Evolutionary conservation across 352 stramenopile species (phyloP), one percentile per base, ranked within the genome.

Genomic region (Lagenidium giganteum): DNA sequence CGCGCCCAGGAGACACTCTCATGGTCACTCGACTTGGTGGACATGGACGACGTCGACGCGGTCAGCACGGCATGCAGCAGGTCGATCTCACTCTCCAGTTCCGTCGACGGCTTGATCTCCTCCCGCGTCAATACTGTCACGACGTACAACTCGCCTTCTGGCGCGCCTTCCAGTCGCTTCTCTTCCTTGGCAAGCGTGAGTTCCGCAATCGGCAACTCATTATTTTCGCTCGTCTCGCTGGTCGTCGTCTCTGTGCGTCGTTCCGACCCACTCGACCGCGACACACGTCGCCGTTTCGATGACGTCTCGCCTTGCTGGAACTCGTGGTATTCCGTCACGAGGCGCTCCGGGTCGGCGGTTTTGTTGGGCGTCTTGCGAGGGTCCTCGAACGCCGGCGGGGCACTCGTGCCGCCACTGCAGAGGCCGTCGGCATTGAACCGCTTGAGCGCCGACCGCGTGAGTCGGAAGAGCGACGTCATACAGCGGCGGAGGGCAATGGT

Each of bases 61-160:
- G 27, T 13, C 20, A 12, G 8, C 23, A 47, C 51, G 40, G 17
- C 20, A 3, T n/a, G 24, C 11, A 55, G 13, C 12, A 54, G 32
- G 16, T 70, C 42, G 26, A 88, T 34, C 16, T 88, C 72, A 0
- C 41, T 38, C 7, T 52, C 40, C 1, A 58, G 47, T 12, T 83
- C 62, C 0, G 24, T 23, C 13, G 67, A 73, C n/a, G 62, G 53
- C 7, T 36, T 33, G 22, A 88, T 53, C 29, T 88, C 72, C 6
- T 66, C 56, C 0, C 67, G 50, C 12, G 56, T 34, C 11, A 75
- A 61, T 39, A 86, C 63, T 1, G 54, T 77, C 35, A 86, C 76
- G 3, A 76, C 31, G 32, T 78, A 88, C 1, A 88, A 44, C 32
- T 84, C 70, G 14, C 62, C 69, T 22, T 88, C 54, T 0, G 72